Percentiles rank a stretch among this genome's conserved stretches.
These are phyloP conservation scores for Cordyceps tenuipes DNA, from an alignment of 2,329 filamentous ascomycete genomes.

Conservation along the genomic window DNA sequence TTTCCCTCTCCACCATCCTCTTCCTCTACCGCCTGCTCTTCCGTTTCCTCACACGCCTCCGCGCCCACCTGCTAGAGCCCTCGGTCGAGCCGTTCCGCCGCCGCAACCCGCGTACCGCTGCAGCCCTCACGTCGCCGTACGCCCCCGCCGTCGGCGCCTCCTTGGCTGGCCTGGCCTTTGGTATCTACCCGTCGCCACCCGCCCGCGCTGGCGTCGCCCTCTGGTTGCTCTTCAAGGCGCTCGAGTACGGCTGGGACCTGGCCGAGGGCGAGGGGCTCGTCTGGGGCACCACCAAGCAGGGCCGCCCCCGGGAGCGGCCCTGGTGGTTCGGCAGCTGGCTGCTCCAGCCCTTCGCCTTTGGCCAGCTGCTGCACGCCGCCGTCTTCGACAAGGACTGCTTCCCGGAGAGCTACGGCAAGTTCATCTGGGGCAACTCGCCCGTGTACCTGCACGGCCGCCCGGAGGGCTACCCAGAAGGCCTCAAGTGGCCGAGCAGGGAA, in stretches of 20 bases:
- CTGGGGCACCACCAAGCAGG: conserved; percentile 48
- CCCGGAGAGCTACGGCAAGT: conserved; percentile 36
- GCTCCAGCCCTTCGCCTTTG: conserved; percentile 66
- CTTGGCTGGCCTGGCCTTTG: conserved; percentile 74
- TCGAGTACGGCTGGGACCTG: conserved; percentile 82
- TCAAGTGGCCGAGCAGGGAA: conserved; percentile 67
- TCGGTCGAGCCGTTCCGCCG: conserved; percentile 71
- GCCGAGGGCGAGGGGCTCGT: conserved; percentile 65
- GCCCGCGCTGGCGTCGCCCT: conserved; percentile 74
- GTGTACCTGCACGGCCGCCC: conserved; percentile 73
- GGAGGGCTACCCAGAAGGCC: conserved; percentile 52
- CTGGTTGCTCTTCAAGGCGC: conserved; percentile 68
- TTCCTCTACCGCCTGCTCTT: conserved; percentile 84
- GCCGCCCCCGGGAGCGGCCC: conserved; percentile 52
- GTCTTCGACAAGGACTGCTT: conserved; percentile 71
- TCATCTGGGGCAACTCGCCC: conserved; percentile 62
- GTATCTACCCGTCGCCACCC: conserved; percentile 57
- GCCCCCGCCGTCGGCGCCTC: conserved; percentile 88
- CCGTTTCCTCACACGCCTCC: conserved; percentile 77
- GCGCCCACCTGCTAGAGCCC: conserved; percentile 70
- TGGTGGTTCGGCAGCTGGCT: conserved; percentile 84
- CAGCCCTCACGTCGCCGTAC: conserved; percentile 69
- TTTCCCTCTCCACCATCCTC: conserved; percentile 77
- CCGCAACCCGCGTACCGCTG: conserved; percentile 70
- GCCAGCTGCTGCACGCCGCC: conserved; percentile 67